Percentiles rank a stretch among this genome's conserved stretches.
Conservation (phyloP, 768 basidiomycete species). For the Dioszegia aurantiaca region DNA sequence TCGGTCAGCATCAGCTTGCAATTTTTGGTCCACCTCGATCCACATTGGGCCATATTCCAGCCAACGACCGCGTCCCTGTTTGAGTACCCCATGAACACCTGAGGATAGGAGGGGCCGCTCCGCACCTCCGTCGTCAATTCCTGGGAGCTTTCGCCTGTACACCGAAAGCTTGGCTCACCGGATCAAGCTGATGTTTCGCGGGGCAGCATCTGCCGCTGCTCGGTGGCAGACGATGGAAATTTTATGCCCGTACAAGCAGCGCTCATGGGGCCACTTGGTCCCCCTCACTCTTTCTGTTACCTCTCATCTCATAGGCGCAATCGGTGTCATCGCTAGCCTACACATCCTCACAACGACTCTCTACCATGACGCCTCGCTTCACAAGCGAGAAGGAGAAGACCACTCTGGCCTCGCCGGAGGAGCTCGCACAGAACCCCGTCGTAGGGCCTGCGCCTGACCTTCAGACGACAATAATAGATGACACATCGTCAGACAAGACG, state of each 20-base stretch:
- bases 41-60: no score
- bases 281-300: background rate
- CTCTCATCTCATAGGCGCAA: background rate
- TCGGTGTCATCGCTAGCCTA: background rate
- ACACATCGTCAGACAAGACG: constrained; percentile 7
- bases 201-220: no score
- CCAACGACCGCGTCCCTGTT: no score
- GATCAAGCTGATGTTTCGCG: no score
- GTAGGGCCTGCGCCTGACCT: constrained; percentile 3
- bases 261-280: background rate
- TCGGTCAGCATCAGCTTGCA: no score
- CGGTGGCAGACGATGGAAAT: background rate
- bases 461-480: background rate
- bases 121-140: no score
- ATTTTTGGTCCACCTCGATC: no score
- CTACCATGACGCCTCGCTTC: constrained; percentile 2
- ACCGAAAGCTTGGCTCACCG: no score
- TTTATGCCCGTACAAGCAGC: background rate
- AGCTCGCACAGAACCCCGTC: constrained; percentile 12
- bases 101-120: no score
- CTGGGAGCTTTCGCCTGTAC: no score
- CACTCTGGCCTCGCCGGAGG: constrained; percentile 2
- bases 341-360: background rate
- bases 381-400: constrained; percentile 9
- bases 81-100: no score